These are phyloP conservation scores for Scutellospora calospora DNA, from an alignment of 371 early-diverging fungal species.

Conservation along the genomic window DNA sequence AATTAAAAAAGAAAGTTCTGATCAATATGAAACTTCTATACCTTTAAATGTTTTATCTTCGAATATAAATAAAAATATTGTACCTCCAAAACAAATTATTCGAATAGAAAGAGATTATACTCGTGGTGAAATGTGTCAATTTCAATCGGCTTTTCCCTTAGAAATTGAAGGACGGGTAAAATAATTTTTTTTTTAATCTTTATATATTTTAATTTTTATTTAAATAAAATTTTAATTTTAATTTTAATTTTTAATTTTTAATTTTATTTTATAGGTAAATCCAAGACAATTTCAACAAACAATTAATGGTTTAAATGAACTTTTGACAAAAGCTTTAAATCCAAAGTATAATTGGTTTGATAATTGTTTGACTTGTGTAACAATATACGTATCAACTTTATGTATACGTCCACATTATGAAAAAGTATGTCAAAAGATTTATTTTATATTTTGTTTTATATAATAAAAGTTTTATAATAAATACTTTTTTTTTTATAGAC, in stretches of 20 bases:
- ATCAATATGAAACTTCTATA: too few relatives aligned
- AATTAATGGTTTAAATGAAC: conserved; percentile 32
- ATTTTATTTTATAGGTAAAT: conserved; percentile 17
- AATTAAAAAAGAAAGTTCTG: neutral
- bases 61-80: too few relatives aligned
- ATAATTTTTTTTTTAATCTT: neutral
- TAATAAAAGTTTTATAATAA: neutral
- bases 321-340: conserved; percentile 28
- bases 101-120: conserved; percentile 44
- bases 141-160: conserved; percentile 31
- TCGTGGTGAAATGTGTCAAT: conserved; percentile 41
- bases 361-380: conserved; percentile 38
- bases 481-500: conserved; percentile 13
- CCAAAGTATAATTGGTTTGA: conserved; percentile 43
- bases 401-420: conserved; percentile 42
- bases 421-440: neutral
- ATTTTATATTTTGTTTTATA: neutral
- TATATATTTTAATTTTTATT: neutral
- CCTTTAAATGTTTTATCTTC: neutral
- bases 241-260: neutral
- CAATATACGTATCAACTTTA: conserved; percentile 40
- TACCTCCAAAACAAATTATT: conserved; percentile 31
- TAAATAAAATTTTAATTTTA: neutral
- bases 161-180: conserved; percentile 41
- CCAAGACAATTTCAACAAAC: conserved; percentile 35